Evolutionary conservation across 2,329 filamentous ascomycete genomes (phyloP), one percentile per base, ranked within the genome.

Genomic region (Cephalotrichum gorgonifer): DNA sequence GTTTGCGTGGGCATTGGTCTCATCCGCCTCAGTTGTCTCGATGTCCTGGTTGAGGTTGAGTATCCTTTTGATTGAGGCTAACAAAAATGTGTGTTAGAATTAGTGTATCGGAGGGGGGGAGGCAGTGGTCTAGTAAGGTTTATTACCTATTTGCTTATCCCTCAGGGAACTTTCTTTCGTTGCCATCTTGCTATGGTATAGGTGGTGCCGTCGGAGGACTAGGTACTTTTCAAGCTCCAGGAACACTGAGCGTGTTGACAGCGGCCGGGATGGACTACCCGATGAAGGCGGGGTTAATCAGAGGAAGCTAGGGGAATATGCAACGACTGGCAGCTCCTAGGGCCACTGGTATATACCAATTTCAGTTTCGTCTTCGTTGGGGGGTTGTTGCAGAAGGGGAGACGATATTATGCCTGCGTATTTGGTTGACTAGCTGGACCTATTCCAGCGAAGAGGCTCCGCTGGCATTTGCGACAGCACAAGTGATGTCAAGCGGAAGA

Each of bases 21-120:
- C 85, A 52, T 86, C 77, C 45, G 76, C 70, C 50, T 79, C 74
- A 56, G 76, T 75, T 51, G 76, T 64, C 56, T 78, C 61, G 70
- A 76, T 53, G 69, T 79, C 76, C 60, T 93, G 84, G 68, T 98
- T 98, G 56, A 98, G 74, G 65, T 96, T 97, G 56, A 98, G 80
- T 60, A 98, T 89, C 68, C 88, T 91, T 72, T 95, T 89, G 60
- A 98, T 88, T 17, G 91, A 91, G 45, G 85, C 90, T 95, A 55
- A 35, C 55, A 9, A 25, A 5, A 28, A 14, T 9, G 22, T 27
- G 22, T n/a, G n/a, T n/a, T n/a, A n/a, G n/a, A n/a, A n/a, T 39
- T 38, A 47, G 28, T 22, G n/a, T 20, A n/a, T n/a, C 9, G 35
- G n/a, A n/a, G 6, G 22, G 12, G 22, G 35, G 3, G n/a, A 7